Percentiles rank a stretch among this genome's conserved stretches.
phyloP scores from a whole-genome alignment of 257 asterid species.

The Solanum medicagineum region DNA sequence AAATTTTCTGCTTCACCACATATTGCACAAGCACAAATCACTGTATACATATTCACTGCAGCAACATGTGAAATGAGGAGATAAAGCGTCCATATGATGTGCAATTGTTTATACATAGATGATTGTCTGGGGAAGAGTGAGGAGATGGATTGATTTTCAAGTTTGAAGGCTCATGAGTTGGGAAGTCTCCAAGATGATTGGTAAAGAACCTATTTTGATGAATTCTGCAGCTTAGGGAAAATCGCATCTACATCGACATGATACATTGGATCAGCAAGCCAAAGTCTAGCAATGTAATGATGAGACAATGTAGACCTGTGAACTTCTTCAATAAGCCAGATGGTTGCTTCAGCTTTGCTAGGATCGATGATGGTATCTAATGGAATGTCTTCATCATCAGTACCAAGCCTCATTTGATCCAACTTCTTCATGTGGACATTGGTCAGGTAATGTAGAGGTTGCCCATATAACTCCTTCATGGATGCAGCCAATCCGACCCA shows the following conservation, averaged over 20 bases:
- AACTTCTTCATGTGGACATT: conserved; percentile 38
- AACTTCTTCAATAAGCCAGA: conserved; percentile 72
- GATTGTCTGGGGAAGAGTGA: neutral
- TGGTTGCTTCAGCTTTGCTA: conserved; percentile 51
- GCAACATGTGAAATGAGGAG: neutral
- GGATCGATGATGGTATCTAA: conserved; percentile 50
- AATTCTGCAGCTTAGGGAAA: conserved; percentile 16
- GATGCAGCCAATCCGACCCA: conserved; percentile 67
- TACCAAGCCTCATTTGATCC: conserved; percentile 40
- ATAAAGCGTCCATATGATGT: neutral
- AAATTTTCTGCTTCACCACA: neutral
- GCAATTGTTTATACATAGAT: neutral
- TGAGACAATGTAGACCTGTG: conserved; percentile 47
- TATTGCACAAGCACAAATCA: neutral
- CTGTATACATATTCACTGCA: neutral
- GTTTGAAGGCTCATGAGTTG: neutral
- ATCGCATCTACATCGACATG: conserved; percentile 39
- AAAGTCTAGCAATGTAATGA: conserved; percentile 37
- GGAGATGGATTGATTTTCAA: neutral
- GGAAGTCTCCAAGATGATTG: neutral
- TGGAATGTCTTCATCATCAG: conserved; percentile 31
- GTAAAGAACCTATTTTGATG: neutral
- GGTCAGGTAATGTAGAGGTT: conserved; percentile 83
- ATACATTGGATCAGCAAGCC: conserved; percentile 40
- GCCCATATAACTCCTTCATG: conserved; percentile 47